Base-by-base conservation (phyloP, 441 rosid species). In the Euphorbia corollata region DNA sequence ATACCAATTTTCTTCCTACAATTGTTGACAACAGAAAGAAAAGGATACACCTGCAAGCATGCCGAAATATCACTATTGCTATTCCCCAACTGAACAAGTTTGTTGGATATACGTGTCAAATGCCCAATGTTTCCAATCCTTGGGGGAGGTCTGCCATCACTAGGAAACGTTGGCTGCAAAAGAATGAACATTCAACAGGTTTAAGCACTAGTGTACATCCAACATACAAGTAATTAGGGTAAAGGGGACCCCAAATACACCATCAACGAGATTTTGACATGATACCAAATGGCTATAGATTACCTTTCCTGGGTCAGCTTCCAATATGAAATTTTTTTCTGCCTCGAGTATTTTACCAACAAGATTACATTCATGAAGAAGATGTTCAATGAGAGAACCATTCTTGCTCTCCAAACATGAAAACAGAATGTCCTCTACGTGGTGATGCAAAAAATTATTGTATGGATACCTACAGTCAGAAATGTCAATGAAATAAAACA, bases 391-490 rank as follows among this genome's bases (percentile, higher is more conserved):
- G 70, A 91, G 84, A 55, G 76, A 67, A 66, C 81, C 72, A 79
- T 83, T 83, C 77, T 85, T 88, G 86, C 89, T 82, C 84, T 89
- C 97, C 76, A 91, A 75, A 73, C 99, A 94, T 24, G 97, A 89
- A 48, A 84, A 72, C 59, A 94, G 78, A 61, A 91, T 86, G 77
- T 69, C 88, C 78, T 91, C 97, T 57, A 88, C 91, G 61, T 89
- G 96, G 78, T 91, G 97, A 76, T 91, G 99, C 87, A 94, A 80
- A 77, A 87, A 89, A 62, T 89, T 94, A 79, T 94, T 94, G 91
- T 77, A 94, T 0, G 97, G 96, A 66, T 91, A 94, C 89, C 99
- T 89, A 73, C 81, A 72, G 59, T 16, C 59, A 75, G 36, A 77
- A 9, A 72, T 55, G 34, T 38, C 51, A 66, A 58, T 47, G 60